Base-by-base conservation (phyloP, 2,329 filamentous ascomycete species). In the Sclerotinia subarctica region DNA sequence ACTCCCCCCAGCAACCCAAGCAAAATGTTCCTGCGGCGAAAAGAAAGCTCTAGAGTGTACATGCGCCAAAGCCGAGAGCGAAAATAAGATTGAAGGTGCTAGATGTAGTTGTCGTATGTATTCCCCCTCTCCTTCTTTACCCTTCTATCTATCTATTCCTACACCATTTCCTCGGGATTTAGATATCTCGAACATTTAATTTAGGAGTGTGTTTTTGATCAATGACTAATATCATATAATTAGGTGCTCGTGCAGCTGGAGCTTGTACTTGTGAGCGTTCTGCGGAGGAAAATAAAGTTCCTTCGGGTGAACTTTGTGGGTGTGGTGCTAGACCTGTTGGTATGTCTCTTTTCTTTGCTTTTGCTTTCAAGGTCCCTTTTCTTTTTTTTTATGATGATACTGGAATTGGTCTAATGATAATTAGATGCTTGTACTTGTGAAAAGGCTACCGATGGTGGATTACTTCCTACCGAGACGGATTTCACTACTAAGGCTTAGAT, bases 1-100 rank as follows among this genome's bases (percentile, higher is more conserved):
- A 49, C 19, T 15, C 21, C 19, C 13, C 8, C n/a, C n/a, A n/a
- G n/a, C 87, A 74, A 79, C 86, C 74, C 84, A 89, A 79, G 88
- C 88, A 11, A 89, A 84, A 69, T 97, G 93, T 87, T 96, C 92
- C 21, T 98, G 94, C 79, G 94, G 94, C 77, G 88, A 97, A 83
- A 86, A 95, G 78, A 87, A 88, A 5, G 94, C 94, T 62, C 87
- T 97, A 60, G 85, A 94, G 78, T 98, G 94, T 86, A 90, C 84
- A 71, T 97, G 94, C 82, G 87, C 87, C 75, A 94, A 92, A 80
- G 86, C 93, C 5, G 72, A 84, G 5, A 80, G 83, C 21, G 94
- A 97, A 84, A 97, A 97, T 84, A 81, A 81, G 52, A 78, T 92
- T 67, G 79, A 83, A 8, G 92, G 92, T 8, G 84, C 91, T 51